phyloP scores from a whole-genome alignment of 2,329 filamentous ascomycete genomes.

The Pseudonectria foliicola region DNA sequence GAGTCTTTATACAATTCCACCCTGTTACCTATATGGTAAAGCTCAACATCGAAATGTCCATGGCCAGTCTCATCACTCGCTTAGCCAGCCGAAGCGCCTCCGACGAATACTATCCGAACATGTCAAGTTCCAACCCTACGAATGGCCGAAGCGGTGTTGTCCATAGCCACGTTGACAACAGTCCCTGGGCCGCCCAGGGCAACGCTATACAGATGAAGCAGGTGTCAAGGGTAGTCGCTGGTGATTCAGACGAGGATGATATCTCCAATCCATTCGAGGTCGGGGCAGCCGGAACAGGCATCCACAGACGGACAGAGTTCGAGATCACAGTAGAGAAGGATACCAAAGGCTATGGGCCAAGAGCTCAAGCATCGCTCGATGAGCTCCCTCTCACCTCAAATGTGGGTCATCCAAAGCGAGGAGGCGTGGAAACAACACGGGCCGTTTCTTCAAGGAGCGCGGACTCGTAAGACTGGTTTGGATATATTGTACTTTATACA shows the following conservation, averaged over 20 bases:
- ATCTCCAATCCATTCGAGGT: background rate
- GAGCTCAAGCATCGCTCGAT: background rate
- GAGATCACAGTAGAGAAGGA: constrained; percentile 15
- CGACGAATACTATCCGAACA: constrained; percentile 14
- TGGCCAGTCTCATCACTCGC: constrained; percentile 44
- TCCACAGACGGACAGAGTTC: constrained; percentile 15
- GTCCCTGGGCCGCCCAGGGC: constrained; percentile 7
- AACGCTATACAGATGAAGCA: constrained; percentile 11
- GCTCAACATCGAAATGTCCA: constrained; percentile 47
- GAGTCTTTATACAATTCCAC: constrained; percentile 43
- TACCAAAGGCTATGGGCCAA: constrained; percentile 3
- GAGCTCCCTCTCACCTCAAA: no score
- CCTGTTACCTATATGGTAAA: constrained; percentile 46
- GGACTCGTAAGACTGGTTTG: no score
- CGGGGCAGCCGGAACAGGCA: constrained; percentile 6
- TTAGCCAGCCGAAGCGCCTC: constrained; percentile 17
- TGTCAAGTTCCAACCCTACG: constrained; percentile 11
- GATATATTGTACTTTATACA: no score
- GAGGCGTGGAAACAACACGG: no score
- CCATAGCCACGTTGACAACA: constrained; percentile 2
- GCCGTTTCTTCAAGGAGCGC: no score
- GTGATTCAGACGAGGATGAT: constrained; percentile 16
- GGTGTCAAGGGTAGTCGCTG: constrained; percentile 13
- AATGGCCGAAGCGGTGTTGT: constrained; percentile 2
- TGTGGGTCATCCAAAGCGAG: no score